Base-by-base conservation (phyloP, 1,139 yeast species). In the Geotrichum europaeum region DNA sequence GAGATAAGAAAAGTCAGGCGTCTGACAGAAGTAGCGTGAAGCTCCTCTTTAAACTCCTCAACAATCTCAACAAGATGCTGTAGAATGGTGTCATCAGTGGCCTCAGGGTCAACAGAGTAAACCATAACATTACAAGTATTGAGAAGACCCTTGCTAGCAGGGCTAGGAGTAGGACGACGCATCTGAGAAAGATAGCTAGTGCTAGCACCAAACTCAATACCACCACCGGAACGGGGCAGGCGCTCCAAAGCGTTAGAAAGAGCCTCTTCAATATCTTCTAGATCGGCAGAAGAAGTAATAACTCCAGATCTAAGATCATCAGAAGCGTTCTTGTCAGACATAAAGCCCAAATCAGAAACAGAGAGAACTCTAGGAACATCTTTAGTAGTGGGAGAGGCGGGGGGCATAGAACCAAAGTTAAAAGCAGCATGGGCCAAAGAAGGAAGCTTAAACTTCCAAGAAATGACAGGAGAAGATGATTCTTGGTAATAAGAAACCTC, bases 1-100 rank as follows among this genome's bases (percentile, higher is more conserved):
- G 96, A 96, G 68, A 94, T 81, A 65, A 91, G 89, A 76, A 94
- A 90, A 3, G 99, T 89, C 64, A 94, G 81, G 79, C 99, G 91
- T 77, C 99, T 92, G 64, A 95, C 82, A 54, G 87, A 83, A 64
- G 90, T 85, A 47, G 81, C 80, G 61, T 78, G 76, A 65, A 94
- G 80, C 43, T 89, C 96, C 51, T 85, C 87, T 68, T 81, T 84
- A 72, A 83, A 81, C 61, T 88, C 90, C 40, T 81, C 84, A 61
- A 91, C 76, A 61, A 87, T 81, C 69, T 86, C 89, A 49, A 78
- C 70, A 70, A 94, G 81, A 71, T 84, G 84, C 30, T 72, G 75
- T 67, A 89, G 77, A 60, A 89, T 80, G 64, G 85, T 89, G 32
- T 80, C 85, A 73, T 92, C 97, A 61, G 83, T 79, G 34, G 78